Base-by-base conservation (phyloP, 805 yeast genomes). In the Kodamaea restingae region DNA sequence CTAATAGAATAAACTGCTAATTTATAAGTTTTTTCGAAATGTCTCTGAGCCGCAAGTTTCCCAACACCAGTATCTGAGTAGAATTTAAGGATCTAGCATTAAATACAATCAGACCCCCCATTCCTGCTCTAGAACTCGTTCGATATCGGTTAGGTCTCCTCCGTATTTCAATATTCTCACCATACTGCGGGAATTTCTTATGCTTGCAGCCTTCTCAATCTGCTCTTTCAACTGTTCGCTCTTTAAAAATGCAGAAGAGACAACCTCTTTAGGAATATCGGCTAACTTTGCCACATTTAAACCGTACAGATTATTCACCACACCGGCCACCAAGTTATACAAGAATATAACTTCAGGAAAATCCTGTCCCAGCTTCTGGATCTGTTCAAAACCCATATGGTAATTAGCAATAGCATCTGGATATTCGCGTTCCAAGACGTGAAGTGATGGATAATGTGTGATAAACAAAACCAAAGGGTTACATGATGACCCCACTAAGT, bases 261-360 rank as follows among this genome's bases (percentile, higher is more conserved):
- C 65, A 5, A 82, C 63, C 1, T 51, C 54, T 3, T 50, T 52
- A 1, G 81, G 77, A 1, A 88, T 60, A 0, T 77, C 76, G 0
- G 96, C 93, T 41, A 88, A 52, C 43, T 77, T 73, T 0, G 96
- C 96, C 27, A 87, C 95, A 53, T 88, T 86, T 25, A 90, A 65
- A 1, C 96, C 97, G 57, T 82, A 88, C 40, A 90, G 84, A 39
- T 80, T 73, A 30, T 75, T 58, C 15, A 65, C 61, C 7, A 64
- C 69, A 1, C 74, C 74, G 12, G 42, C 36, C 4, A 54, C 65
- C 25, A 69, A 46, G 30, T 55, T 63, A 46, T 67, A 69, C 29
- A 68, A 50, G 39, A 69, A 69, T 9, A 66, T 46, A 7, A 69
- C 60, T 31, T 66, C 68, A 1, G 70, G 68, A 47, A 60, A 63